Evolutionary conservation across 257 asterid genomes (phyloP), one percentile per base, ranked within the genome.

Genomic region (Nicotiana benthamiana): DNA sequence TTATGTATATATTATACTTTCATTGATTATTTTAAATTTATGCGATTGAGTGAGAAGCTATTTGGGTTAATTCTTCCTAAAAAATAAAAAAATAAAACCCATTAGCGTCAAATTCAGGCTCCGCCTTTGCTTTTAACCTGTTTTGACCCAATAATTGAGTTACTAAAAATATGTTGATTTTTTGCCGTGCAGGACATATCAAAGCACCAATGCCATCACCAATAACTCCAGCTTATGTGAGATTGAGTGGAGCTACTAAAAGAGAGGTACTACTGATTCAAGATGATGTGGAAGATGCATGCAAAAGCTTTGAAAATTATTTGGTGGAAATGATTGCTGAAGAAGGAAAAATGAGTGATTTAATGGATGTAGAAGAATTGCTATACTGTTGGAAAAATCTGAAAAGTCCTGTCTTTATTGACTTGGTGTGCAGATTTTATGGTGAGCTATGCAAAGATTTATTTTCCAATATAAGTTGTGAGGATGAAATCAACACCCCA

Each of bases 281-380:
- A 57, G 86, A 82, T 17, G 87, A 81, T 0, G 90, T 85, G 18
- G 93, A 93, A 53, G 97, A 87, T 63, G 95, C 93, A 13, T 91
- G 97, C 77, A 88, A 91, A 79, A 91, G 92, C 79, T 92, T 93
- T 28, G 95, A 93, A 88, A 90, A 85, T 76, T 90, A 89, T 81
- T 67, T 93, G 90, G 81, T 83, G 11, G 93, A 92, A 60, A 91
- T 92, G 98, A 86, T 93, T 7, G 85, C 85, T 62, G 98, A 92
- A 32, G 97, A 92, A 5, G 93, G 98, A 64, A 88, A 88, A 60
- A 80, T 80, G 82, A 86, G 84, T 30, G 93, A 92, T 66, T 83
- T 93, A 70, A 86, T 26, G 65, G 97, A 92, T 82, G 90, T 91
- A 46, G 98, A 93, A 72, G 97, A 93, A 89, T 88, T 92, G 28